A percentile compares a stretch with the other conserved stretches of the same genome.
Conservation (phyloP, 306 rosid species). For the Betula pendula region DNA sequence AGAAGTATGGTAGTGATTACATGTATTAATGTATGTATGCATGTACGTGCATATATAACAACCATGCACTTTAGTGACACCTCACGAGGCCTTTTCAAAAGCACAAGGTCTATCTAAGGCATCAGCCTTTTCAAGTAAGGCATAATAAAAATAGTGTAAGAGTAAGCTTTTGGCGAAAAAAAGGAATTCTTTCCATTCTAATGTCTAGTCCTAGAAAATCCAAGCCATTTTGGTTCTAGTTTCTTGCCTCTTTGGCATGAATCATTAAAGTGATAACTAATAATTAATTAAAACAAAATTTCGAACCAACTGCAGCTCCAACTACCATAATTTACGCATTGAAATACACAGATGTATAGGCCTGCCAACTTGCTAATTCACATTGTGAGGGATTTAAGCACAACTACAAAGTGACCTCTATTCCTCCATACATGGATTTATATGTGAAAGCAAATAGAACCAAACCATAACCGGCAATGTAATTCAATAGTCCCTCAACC, state of each 20-base stretch:
- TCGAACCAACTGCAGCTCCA: background rate
- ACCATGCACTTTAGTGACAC: background rate
- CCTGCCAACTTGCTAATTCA: background rate
- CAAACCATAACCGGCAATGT: background rate
- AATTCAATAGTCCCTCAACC: background rate
- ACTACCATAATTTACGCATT: background rate
- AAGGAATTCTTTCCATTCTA: background rate
- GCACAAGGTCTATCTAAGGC: background rate
- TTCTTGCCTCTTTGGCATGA: background rate
- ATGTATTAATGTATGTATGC: background rate
- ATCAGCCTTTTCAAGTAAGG: conserved; percentile 3
- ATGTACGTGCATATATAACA: background rate
- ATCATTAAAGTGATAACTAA: background rate
- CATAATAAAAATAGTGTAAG: background rate
- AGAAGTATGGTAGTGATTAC: background rate
- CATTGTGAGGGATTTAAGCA: background rate
- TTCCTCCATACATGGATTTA: background rate
- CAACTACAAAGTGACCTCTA: background rate
- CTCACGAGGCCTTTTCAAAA: background rate
- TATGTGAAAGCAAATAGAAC: background rate
- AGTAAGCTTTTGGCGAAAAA: background rate
- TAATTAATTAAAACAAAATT: background rate
- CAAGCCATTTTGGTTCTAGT: background rate
- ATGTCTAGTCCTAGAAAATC: background rate
- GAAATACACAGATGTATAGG: background rate